phyloP scores from a whole-genome alignment of 2,329 filamentous ascomycete species.

The Stachybotrys elegans region DNA sequence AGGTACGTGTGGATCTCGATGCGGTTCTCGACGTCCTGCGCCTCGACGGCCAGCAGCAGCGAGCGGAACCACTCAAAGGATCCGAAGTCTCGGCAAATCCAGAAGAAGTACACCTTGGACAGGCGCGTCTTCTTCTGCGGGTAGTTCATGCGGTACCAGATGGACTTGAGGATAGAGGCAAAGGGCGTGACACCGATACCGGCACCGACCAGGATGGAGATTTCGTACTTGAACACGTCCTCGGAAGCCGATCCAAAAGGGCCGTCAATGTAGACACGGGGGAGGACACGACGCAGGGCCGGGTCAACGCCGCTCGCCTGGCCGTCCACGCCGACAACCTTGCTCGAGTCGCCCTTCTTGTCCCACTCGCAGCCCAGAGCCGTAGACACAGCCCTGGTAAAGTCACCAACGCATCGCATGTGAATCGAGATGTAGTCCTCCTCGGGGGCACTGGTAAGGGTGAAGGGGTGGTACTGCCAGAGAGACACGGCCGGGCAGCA shows the following conservation, averaged over 20 bases:
- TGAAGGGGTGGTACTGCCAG: constrained; percentile 88
- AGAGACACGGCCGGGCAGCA: constrained; percentile 82
- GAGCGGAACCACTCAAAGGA: constrained; percentile 90
- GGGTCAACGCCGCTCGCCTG: constrained; percentile 59
- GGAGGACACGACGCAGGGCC: constrained; percentile 66
- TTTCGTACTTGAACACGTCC: constrained; percentile 85
- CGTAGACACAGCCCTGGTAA: constrained; percentile 65
- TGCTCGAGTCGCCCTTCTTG: constrained; percentile 46
- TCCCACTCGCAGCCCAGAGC: constrained; percentile 73
- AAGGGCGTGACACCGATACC: constrained; percentile 86
- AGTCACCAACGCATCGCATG: constrained; percentile 77
- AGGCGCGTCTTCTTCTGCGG: constrained; percentile 73
- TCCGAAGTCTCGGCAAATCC: constrained; percentile 83
- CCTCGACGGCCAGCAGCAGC: constrained; percentile 77
- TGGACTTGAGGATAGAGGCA: constrained; percentile 81
- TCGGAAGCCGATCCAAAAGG: constrained; percentile 83
- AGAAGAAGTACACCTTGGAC: constrained; percentile 88
- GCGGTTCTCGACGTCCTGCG: constrained; percentile 74
- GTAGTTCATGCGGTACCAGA: constrained; percentile 92
- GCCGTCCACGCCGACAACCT: constrained; percentile 64
- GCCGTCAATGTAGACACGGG: constrained; percentile 76
- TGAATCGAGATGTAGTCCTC: constrained; percentile 89
- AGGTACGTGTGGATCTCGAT: constrained; percentile 90
- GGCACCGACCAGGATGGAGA: constrained; percentile 72
- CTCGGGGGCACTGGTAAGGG: constrained; percentile 79